phyloP scores from a whole-genome alignment of 768 basidiomycete genomes.

The Trametes punicea region DNA sequence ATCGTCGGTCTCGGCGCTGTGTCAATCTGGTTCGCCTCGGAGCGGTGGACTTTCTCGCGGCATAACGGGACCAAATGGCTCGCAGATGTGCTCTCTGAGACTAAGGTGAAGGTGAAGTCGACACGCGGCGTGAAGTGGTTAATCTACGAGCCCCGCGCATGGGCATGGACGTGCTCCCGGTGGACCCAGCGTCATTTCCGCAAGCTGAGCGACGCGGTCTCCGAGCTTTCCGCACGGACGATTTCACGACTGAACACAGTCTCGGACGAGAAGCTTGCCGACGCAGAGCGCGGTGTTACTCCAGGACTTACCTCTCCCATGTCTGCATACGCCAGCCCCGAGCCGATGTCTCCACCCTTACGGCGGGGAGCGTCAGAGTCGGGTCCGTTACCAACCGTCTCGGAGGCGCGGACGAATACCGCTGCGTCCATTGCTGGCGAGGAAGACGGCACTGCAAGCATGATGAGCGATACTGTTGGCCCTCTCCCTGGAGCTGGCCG shows the following conservation, averaged over 20 bases:
- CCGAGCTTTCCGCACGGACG: constrained; percentile 14
- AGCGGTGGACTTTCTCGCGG: constrained; percentile 59
- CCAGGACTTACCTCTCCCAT: neutral
- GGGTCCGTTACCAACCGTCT: constrained; percentile 21
- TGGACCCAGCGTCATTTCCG: constrained; percentile 20
- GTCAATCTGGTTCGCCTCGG: constrained; percentile 70
- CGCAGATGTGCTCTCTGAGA: constrained; percentile 46
- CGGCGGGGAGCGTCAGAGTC: constrained; percentile 19
- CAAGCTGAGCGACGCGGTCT: constrained; percentile 19
- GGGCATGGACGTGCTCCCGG: constrained; percentile 14
- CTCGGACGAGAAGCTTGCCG: constrained; percentile 11
- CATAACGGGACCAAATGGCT: constrained; percentile 72
- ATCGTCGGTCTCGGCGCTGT: constrained; percentile 69
- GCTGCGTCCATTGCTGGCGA: constrained; percentile 21
- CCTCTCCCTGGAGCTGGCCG: constrained; percentile 24
- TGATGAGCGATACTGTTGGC: constrained; percentile 22
- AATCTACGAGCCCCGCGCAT: constrained; percentile 25
- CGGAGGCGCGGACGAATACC: constrained; percentile 22
- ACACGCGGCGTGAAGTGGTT: constrained; percentile 26
- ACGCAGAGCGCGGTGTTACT: constrained; percentile 8
- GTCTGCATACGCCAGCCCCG: constrained; percentile 18
- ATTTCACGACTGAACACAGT: neutral
- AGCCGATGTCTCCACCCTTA: constrained; percentile 19
- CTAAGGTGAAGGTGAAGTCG: constrained; percentile 22
- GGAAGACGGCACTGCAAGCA: constrained; percentile 14